Percentiles rank a stretch among this genome's conserved stretches.
Evolutionary conservation across 768 basidiomycete genomes (phyloP).

Genomic region (Pleurotus pulmonarius): DNA sequence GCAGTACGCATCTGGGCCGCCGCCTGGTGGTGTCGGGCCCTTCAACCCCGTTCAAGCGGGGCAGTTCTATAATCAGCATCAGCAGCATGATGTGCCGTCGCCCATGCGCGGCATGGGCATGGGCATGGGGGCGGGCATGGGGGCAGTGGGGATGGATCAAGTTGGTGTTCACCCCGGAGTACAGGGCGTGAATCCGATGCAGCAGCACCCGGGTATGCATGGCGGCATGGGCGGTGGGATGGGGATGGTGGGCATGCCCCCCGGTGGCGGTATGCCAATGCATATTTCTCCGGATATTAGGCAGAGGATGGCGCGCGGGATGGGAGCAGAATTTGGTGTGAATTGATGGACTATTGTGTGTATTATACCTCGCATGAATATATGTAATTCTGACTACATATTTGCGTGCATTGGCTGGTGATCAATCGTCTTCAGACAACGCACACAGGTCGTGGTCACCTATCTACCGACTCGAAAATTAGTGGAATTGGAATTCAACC

Average conservation of each 20-base stretch:
- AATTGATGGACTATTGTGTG: neutral
- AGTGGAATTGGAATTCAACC: no score
- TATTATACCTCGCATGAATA: neutral
- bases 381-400: no score
- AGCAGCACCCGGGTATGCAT: conserved; percentile 17
- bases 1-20: conserved; percentile 5
- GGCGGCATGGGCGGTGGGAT: conserved; percentile 25
- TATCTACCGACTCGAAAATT: no score
- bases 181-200: conserved; percentile 17
- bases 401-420: no score
- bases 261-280: conserved; percentile 21
- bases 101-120: conserved; percentile 32
- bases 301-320: conserved; percentile 24
- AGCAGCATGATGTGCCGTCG: neutral
- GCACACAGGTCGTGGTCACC: no score
- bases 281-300: conserved; percentile 21
- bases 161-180: no score
- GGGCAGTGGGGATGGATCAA: conserved; percentile 21
- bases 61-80: conserved; percentile 23
- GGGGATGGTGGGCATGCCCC: conserved; percentile 24
- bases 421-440: no score
- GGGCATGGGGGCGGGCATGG: conserved; percentile 20
- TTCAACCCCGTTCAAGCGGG: conserved; percentile 23
- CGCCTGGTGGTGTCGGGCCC: conserved; percentile 22
- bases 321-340: conserved; percentile 9